phyloP scores from a whole-genome alignment of 306 rosid genomes.

The Vigna reflexopilosa region DNA sequence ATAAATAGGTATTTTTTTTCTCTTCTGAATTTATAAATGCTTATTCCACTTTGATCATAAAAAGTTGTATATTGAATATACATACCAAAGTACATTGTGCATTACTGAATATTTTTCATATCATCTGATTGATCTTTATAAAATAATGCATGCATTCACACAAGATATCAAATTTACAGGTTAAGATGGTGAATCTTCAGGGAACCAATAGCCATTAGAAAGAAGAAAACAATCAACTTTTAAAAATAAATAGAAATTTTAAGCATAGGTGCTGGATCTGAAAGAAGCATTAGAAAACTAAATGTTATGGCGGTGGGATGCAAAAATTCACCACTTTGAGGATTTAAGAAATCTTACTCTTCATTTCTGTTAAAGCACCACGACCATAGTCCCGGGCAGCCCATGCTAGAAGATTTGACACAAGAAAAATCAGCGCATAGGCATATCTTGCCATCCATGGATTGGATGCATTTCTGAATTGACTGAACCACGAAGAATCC shows the following conservation, averaged over 20 bases:
- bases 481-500: slow-evolving; percentile 67
- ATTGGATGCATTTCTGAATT: slow-evolving; percentile 87
- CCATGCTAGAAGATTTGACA: slow-evolving; percentile 86
- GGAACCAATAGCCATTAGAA: neutral
- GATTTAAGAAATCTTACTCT: slow-evolving; percentile 65
- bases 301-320: slow-evolving; percentile 23
- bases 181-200: slow-evolving; percentile 15
- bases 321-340: slow-evolving; percentile 22
- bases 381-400: slow-evolving; percentile 90
- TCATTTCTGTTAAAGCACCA: slow-evolving; percentile 76
- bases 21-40: neutral
- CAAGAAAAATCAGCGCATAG: slow-evolving; percentile 78
- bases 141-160: slow-evolving; percentile 27
- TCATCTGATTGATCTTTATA: slow-evolving; percentile 14
- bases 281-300: slow-evolving; percentile 25
- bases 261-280: neutral
- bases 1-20: neutral
- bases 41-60: slow-evolving; percentile 27
- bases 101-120: slow-evolving; percentile 1
- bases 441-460: slow-evolving; percentile 99
- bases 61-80: neutral
- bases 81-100: neutral
- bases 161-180: slow-evolving; percentile 24
- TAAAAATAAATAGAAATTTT: slow-evolving; percentile 23
- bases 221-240: neutral